Conservation (phyloP, 768 basidiomycete species). For the Boletus reticulatus region DNA sequence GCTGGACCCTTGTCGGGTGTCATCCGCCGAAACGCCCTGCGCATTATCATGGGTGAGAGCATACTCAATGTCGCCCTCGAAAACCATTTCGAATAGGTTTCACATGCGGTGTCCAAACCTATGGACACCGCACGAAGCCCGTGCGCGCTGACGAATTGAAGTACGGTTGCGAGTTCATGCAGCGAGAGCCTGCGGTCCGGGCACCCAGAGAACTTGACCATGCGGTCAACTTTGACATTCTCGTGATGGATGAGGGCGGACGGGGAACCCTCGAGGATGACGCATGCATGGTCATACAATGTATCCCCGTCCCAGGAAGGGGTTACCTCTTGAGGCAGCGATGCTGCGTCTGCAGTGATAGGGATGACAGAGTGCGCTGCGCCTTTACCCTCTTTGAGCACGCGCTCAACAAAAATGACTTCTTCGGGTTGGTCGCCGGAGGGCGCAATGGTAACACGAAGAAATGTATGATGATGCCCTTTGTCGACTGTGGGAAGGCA, state of each 20-base stretch:
- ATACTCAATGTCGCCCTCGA: constrained; percentile 1
- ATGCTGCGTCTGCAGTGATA: background rate
- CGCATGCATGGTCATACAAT: constrained; percentile 13
- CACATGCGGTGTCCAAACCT: constrained; percentile 8
- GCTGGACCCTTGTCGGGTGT: background rate
- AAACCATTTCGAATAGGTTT: constrained; percentile 13
- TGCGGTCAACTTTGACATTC: constrained; percentile 1
- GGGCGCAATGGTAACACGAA: constrained; percentile 7
- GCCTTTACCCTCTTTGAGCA: background rate
- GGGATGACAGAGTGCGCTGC: constrained; percentile 8
- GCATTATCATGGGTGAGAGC: background rate
- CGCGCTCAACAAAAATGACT: constrained; percentile 10
- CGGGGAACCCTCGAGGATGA: constrained; percentile 5
- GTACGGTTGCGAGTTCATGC: constrained; percentile 7
- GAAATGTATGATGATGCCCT: constrained; percentile 6
- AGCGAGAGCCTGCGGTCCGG: constrained; percentile 8
- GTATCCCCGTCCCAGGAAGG: background rate
- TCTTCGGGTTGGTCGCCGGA: constrained; percentile 1
- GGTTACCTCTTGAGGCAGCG: background rate
- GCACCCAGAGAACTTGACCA: background rate
- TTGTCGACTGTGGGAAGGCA: background rate
- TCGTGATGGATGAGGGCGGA: constrained; percentile 1
- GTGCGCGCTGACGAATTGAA: constrained; percentile 6
- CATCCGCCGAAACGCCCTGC: background rate
- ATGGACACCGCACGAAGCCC: constrained; percentile 1